Conservation (phyloP, 495 filamentous ascomycete species). For the Tuber calosporum region DNA sequence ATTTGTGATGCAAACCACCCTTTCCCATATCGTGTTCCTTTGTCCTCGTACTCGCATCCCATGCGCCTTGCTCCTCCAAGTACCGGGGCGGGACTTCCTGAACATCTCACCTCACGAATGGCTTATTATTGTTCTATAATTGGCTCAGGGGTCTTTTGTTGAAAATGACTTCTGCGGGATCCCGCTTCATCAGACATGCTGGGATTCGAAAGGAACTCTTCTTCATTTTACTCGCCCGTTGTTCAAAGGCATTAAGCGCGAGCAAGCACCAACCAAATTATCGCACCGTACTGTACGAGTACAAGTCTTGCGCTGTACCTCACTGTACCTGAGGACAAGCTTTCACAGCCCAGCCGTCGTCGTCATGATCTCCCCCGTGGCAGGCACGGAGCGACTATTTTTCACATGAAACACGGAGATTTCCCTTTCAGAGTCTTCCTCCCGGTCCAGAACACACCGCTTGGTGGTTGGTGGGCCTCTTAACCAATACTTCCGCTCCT, state of each 20-base stretch:
- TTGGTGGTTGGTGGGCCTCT: neutral
- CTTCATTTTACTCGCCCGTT: neutral
- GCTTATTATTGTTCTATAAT: neutral
- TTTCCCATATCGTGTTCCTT: no score
- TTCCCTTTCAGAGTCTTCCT: neutral
- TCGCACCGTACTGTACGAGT: no score
- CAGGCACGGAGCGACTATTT: neutral
- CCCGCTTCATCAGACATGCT: neutral
- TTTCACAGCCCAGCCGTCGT: neutral
- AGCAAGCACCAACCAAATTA: neutral
- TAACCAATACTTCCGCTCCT: neutral
- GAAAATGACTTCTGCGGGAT: neutral
- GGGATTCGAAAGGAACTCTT: neutral
- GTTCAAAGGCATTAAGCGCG: neutral
- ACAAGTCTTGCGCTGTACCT: no score
- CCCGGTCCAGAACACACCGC: neutral
- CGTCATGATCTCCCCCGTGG: neutral
- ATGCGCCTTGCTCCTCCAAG: no score
- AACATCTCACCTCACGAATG: neutral
- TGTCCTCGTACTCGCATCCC: no score
- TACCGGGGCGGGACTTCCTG: no score
- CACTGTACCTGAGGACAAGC: neutral
- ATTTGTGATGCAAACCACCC: no score
- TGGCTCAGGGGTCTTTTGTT: neutral
- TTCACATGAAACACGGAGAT: neutral